Percentiles rank a stretch among this genome's conserved stretches.
Conservation (phyloP, 306 rosid genomes). For the Luffa aegyptiaca region DNA sequence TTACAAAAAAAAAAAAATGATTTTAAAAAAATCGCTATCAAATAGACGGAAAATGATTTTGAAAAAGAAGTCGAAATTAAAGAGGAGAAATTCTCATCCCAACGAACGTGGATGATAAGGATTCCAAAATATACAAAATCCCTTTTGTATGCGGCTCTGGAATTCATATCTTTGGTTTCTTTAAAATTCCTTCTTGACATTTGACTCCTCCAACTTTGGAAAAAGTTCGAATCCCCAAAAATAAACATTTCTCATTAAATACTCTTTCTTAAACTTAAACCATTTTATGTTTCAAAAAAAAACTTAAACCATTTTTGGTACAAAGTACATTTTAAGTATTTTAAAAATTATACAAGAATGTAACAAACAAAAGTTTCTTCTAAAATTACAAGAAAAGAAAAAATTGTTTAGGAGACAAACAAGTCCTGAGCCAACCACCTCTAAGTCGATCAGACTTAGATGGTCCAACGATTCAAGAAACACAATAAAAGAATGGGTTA, state of each 20-base stretch:
- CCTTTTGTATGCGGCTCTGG: background rate
- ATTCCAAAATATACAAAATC: conserved; percentile 5
- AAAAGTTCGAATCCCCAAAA: background rate
- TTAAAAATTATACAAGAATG: no score
- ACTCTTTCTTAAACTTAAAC: background rate
- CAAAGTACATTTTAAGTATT: no score
- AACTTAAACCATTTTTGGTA: no score
- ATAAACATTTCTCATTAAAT: background rate
- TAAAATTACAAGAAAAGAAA: no score
- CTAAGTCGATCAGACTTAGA: no score
- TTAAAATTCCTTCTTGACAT: background rate
- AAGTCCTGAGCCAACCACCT: no score
- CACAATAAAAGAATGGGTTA: no score
- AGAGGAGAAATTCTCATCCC: background rate
- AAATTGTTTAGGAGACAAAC: no score
- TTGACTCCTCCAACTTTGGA: background rate
- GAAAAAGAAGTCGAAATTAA: background rate
- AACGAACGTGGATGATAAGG: conserved; percentile 17
- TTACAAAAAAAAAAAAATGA: no score
- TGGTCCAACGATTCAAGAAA: no score
- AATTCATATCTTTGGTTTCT: background rate
- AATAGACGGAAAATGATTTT: background rate
- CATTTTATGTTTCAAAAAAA: no score
- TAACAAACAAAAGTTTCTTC: no score
- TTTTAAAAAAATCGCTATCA: background rate